phyloP scores from a whole-genome alignment of 768 basidiomycete species.

The Boletus tomentosulus region DNA sequence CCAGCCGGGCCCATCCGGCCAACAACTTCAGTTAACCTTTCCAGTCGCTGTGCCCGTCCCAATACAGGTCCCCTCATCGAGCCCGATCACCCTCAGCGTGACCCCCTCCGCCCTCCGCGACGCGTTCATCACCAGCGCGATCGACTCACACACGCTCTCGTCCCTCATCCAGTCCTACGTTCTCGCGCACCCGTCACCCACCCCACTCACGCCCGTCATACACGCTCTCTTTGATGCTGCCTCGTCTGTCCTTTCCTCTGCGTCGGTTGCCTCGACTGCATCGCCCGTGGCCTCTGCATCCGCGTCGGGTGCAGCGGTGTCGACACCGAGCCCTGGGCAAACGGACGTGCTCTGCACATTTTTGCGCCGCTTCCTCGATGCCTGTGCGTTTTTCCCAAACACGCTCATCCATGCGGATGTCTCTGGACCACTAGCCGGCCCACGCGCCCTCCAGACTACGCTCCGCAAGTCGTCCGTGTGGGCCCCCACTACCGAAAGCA shows the following conservation, averaged over 20 bases:
- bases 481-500: conserved; percentile 32
- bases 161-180: conserved; percentile 52
- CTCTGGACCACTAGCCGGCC: conserved; percentile 51
- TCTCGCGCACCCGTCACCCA: conserved; percentile 44
- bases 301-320: conserved; percentile 36
- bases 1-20: conserved; percentile 27
- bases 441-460: conserved; percentile 54
- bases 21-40: conserved; percentile 43
- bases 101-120: conserved; percentile 29
- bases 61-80: conserved; percentile 11
- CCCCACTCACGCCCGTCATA: conserved; percentile 47
- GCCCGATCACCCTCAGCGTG: conserved; percentile 25
- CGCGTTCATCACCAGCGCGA: conserved; percentile 31
- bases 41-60: conserved; percentile 46
- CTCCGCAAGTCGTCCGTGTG: conserved; percentile 56
- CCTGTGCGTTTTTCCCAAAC: conserved; percentile 47
- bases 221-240: conserved; percentile 52
- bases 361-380: conserved; percentile 50
- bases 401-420: conserved; percentile 51
- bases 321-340: conserved; percentile 2
- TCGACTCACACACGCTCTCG: conserved; percentile 48
- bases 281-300: conserved; percentile 33
- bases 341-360: conserved; percentile 12
- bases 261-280: conserved; percentile 16
- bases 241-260: conserved; percentile 23